These are phyloP conservation scores for Trichoderma asperelloides DNA, from an alignment of 495 filamentous ascomycete genomes.

Conservation along the genomic window DNA sequence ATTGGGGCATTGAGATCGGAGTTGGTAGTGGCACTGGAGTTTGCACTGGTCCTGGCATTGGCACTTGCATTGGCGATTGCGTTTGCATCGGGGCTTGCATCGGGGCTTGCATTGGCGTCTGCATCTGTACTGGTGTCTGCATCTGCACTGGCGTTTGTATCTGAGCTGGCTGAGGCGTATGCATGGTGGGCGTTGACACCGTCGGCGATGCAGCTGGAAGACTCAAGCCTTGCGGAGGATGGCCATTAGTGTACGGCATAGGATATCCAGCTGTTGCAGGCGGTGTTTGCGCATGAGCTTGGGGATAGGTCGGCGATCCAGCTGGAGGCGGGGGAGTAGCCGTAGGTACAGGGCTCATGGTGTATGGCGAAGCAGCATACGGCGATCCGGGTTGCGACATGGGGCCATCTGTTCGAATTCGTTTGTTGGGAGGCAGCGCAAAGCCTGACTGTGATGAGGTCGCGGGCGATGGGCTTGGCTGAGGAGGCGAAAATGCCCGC, in stretches of 20 bases:
- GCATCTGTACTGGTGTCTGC: constrained; percentile 4
- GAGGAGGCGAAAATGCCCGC: constrained; percentile 40
- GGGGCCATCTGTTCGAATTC: constrained; percentile 56
- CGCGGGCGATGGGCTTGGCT: constrained; percentile 14
- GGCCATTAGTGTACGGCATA: constrained; percentile 10
- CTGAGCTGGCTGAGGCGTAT: background rate
- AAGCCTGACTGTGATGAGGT: constrained; percentile 16
- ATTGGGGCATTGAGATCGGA: constrained; percentile 20
- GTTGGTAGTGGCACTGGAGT: constrained; percentile 12
- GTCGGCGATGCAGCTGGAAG: constrained; percentile 7
- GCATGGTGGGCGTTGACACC: constrained; percentile 11
- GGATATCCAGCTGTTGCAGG: constrained; percentile 8
- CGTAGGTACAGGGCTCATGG: constrained; percentile 37
- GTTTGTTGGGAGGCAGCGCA: constrained; percentile 51
- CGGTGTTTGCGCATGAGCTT: constrained; percentile 18
- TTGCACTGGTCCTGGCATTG: constrained; percentile 9
- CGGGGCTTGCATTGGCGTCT: background rate
- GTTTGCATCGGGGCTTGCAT: constrained; percentile 2
- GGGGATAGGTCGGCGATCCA: constrained; percentile 20
- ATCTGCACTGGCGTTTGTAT: background rate
- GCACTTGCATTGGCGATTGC: constrained; percentile 11
- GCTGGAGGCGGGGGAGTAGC: constrained; percentile 20
- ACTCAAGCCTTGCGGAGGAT: background rate
- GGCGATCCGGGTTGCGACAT: constrained; percentile 33
- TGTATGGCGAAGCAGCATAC: constrained; percentile 37